Conservation (phyloP, 768 basidiomycete species). For the Tylopilus vinaceipallidus region DNA sequence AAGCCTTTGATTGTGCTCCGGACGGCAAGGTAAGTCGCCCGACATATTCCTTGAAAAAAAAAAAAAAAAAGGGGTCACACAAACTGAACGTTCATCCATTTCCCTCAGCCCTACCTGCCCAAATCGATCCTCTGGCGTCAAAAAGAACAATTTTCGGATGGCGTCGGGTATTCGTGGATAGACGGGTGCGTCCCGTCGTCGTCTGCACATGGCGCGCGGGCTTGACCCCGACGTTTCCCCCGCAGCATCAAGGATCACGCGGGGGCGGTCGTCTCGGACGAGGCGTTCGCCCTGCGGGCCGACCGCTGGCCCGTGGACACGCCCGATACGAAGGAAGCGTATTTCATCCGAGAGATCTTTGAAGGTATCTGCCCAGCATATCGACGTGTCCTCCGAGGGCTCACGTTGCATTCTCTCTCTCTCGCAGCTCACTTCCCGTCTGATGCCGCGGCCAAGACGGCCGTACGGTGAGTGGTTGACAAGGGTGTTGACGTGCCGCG, state of each 20-base stretch:
- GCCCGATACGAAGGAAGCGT: conserved; percentile 97
- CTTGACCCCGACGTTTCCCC: background rate
- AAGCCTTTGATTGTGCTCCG: conserved; percentile 88
- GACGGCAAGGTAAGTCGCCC: conserved; percentile 67
- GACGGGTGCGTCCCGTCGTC: conserved; percentile 84
- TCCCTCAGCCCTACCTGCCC: conserved; percentile 81
- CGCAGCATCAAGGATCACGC: conserved; percentile 88
- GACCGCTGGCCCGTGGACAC: conserved; percentile 77
- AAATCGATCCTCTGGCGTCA: conserved; percentile 95
- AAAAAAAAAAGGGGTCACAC: no score
- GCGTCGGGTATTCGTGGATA: conserved; percentile 98
- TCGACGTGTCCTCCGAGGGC: background rate
- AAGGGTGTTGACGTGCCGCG: conserved; percentile 5
- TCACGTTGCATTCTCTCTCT: background rate
- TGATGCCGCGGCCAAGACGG: conserved; percentile 83
- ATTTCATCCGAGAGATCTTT: conserved; percentile 89
- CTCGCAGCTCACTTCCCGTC: conserved; percentile 81
- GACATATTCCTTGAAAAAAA: background rate
- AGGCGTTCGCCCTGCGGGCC: conserved; percentile 65
- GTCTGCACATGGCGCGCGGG: background rate
- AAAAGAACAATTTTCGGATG: conserved; percentile 99
- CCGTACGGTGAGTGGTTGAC: conserved; percentile 66
- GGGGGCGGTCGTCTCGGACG: conserved; percentile 72
- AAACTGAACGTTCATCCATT: background rate
- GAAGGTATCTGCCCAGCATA: conserved; percentile 49